These are phyloP conservation scores for Hemileia vastatrix DNA, from an alignment of 1,284 basidiomycete species.

Conservation along the genomic window DNA sequence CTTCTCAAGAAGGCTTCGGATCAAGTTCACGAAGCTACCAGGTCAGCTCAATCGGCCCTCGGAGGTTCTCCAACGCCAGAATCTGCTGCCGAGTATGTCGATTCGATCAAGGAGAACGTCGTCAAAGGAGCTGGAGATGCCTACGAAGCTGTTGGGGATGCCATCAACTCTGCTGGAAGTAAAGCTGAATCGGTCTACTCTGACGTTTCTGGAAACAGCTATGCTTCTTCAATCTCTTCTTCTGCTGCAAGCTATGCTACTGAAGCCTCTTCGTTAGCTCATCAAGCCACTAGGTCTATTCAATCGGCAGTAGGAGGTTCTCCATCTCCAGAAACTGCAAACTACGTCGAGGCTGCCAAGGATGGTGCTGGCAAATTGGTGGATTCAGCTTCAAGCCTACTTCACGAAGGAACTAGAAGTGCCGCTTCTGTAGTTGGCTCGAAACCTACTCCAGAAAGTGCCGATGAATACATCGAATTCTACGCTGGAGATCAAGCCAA, in stretches of 20 bases:
- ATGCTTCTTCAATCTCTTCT: neutral
- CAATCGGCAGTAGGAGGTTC: constrained; percentile 19
- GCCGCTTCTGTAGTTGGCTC: constrained; percentile 16
- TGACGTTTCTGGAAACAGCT: neutral
- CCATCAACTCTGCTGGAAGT: constrained; percentile 4
- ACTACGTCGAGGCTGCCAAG: constrained; percentile 14
- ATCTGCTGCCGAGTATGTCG: neutral
- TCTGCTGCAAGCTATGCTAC: constrained; percentile 10
- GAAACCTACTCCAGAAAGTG: constrained; percentile 23
- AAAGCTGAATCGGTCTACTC: constrained; percentile 1
- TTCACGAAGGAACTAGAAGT: constrained; percentile 13
- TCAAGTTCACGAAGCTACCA: neutral
- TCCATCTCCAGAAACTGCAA: constrained; percentile 24
- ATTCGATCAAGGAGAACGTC: neutral
- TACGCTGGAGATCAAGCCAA: neutral
- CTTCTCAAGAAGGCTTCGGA: neutral
- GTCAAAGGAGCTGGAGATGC: constrained; percentile 1
- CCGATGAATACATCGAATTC: constrained; percentile 24
- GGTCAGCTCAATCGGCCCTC: neutral
- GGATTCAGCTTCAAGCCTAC: constrained; percentile 4
- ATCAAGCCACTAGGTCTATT: neutral
- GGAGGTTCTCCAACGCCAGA: neutral
- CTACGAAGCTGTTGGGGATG: constrained; percentile 1
- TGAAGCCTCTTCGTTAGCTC: neutral
- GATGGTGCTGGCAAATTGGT: neutral